phyloP scores from a whole-genome alignment of 306 rosid species.

The Pyrus communis region DNA sequence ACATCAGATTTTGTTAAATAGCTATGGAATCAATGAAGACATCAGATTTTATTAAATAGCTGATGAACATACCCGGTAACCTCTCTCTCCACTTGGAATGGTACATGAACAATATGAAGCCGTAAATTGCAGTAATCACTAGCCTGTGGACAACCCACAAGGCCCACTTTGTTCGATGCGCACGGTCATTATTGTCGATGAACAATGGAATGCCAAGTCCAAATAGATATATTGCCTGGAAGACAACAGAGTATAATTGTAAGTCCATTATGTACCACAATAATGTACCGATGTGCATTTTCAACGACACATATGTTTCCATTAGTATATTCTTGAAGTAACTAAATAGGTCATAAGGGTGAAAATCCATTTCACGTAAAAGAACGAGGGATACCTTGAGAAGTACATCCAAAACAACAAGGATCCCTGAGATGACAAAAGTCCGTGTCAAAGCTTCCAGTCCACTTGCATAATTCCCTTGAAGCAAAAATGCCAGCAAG shows the following conservation, averaged over 20 bases:
- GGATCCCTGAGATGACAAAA: conserved; percentile 69
- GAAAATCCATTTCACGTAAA: neutral
- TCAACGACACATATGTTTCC: neutral
- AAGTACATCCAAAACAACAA: conserved; percentile 71
- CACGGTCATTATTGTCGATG: conserved; percentile 34
- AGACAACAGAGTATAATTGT: conserved; percentile 14
- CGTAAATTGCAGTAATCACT: conserved; percentile 60
- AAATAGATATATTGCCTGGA: conserved; percentile 74
- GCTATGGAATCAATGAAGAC: conserved; percentile 11
- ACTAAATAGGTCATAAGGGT: neutral
- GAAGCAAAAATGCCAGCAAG: conserved; percentile 87
- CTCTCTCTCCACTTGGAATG: conserved; percentile 91
- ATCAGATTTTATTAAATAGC: neutral
- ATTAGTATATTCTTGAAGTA: neutral
- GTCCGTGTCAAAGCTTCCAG: conserved; percentile 72
- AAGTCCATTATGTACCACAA: conserved; percentile 8
- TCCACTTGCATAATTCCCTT: conserved; percentile 74
- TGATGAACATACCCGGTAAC: conserved; percentile 60
- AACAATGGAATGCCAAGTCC: conserved; percentile 75
- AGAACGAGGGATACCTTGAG: conserved; percentile 52
- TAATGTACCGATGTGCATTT: neutral
- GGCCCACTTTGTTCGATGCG: conserved; percentile 63
- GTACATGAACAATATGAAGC: conserved; percentile 68
- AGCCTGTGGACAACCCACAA: conserved; percentile 84
- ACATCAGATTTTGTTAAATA: neutral